Conservation (phyloP, 2,329 filamentous ascomycete species). For the Tolypocladium paradoxum region DNA sequence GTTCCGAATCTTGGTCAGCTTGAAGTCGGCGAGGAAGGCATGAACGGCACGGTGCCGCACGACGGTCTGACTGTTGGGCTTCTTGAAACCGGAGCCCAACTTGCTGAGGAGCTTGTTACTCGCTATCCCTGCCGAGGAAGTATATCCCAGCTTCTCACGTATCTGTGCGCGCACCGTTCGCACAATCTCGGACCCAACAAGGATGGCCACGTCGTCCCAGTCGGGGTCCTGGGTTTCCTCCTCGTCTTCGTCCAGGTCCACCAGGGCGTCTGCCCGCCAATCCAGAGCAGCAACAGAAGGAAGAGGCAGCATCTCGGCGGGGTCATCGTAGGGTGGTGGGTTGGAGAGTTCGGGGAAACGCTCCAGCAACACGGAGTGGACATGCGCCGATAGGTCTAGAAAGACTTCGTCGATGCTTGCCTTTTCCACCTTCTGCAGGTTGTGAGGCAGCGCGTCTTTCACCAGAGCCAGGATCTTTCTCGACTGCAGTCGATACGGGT, state of each 20-base stretch:
- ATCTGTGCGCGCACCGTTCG: constrained; percentile 61
- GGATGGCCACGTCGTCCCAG: constrained; percentile 88
- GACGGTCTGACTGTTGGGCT: constrained; percentile 91
- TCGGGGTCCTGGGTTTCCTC: constrained; percentile 75
- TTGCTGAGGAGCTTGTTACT: constrained; percentile 95
- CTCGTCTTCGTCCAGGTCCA: constrained; percentile 61
- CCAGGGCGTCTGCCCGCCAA: constrained; percentile 73
- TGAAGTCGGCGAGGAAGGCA: constrained; percentile 72
- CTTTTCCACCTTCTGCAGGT: constrained; percentile 73
- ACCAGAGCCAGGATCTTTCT: constrained; percentile 71
- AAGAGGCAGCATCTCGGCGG: constrained; percentile 57
- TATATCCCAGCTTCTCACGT: constrained; percentile 65
- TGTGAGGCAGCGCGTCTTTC: constrained; percentile 57
- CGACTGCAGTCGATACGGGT: constrained; percentile 81
- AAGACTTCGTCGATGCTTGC: constrained; percentile 95
- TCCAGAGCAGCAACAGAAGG: constrained; percentile 61
- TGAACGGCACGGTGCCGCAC: constrained; percentile 74
- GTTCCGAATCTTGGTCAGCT: constrained; percentile 90
- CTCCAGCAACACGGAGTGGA: constrained; percentile 64
- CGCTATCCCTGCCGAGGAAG: constrained; percentile 81
- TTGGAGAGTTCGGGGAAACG: constrained; percentile 60
- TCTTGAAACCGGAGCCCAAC: constrained; percentile 81
- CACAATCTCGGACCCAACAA: constrained; percentile 83
- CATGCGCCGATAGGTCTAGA: constrained; percentile 76
- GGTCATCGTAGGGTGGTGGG: constrained; percentile 63